Conservation (phyloP, 2,329 filamentous ascomycete species). For the Exophiala bonariae region DNA sequence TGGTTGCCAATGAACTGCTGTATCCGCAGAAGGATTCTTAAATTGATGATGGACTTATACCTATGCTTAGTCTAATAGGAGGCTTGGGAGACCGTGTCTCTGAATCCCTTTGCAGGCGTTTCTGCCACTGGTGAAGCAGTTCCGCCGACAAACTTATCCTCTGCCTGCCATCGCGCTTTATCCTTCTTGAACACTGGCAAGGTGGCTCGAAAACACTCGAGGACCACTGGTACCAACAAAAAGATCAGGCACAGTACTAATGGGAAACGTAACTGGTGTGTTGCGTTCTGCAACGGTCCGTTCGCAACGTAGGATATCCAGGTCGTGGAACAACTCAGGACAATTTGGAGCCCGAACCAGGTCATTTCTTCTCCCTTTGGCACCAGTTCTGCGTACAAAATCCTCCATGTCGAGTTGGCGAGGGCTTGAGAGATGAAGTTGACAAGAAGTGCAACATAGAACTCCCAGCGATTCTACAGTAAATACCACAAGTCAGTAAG, state of each 20-base stretch:
- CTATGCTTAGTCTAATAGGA: too few relatives aligned
- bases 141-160: neutral
- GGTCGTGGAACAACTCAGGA: slow-evolving; percentile 1
- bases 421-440: neutral
- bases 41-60: too few relatives aligned
- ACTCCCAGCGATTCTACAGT: slow-evolving; percentile 8
- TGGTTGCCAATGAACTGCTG: too few relatives aligned
- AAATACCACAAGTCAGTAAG: neutral
- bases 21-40: too few relatives aligned
- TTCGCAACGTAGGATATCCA: slow-evolving; percentile 7
- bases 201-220: neutral
- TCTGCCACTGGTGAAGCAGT: neutral
- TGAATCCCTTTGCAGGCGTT: neutral
- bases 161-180: neutral
- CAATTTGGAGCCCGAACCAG: slow-evolving; percentile 8
- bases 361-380: neutral
- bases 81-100: neutral
- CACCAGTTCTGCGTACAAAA: slow-evolving; percentile 4
- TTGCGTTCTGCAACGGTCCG: slow-evolving; percentile 8
- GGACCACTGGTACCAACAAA: neutral
- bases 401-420: slow-evolving; percentile 3
- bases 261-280: slow-evolving; percentile 4
- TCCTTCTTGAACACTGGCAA: neutral
- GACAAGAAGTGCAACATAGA: slow-evolving; percentile 5
- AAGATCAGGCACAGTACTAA: slow-evolving; percentile 4